Evolutionary conservation across 805 yeast genomes (phyloP).

Genomic region (Grigorovia yakushimaensis): DNA sequence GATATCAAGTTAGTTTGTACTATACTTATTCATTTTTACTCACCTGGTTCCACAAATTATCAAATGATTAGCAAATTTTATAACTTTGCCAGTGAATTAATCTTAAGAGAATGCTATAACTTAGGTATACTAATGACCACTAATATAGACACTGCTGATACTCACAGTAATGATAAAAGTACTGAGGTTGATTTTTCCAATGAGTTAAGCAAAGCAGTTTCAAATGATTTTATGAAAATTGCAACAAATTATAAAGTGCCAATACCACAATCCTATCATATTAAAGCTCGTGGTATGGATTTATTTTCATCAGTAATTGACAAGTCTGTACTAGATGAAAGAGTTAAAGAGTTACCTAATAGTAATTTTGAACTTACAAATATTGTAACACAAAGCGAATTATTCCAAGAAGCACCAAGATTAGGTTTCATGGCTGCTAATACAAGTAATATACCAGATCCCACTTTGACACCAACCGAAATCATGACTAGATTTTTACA

Average conservation of each 20-base stretch:
- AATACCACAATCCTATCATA: constrained; percentile 56
- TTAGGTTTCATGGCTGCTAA: constrained; percentile 40
- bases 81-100: constrained; percentile 50
- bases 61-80: constrained; percentile 50
- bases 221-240: constrained; percentile 53
- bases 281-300: constrained; percentile 59
- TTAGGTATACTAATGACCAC: constrained; percentile 28
- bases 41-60: constrained; percentile 42
- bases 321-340: constrained; percentile 65
- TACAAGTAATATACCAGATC: constrained; percentile 38
- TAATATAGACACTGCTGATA: constrained; percentile 6
- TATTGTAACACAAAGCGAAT: constrained; percentile 45
- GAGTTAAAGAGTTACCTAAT: constrained; percentile 58
- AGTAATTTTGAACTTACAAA: constrained; percentile 53
- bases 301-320: constrained; percentile 65
- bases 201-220: constrained; percentile 33
- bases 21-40: constrained; percentile 36
- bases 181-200: constrained; percentile 13
- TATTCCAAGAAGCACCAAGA: constrained; percentile 31
- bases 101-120: constrained; percentile 51
- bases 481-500: constrained; percentile 45
- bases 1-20: constrained; percentile 53
- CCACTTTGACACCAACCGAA: constrained; percentile 42
- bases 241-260: constrained; percentile 40
- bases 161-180: constrained; percentile 6